A percentile compares a stretch with the other conserved stretches of the same genome.
Evolutionary conservation across 371 early-diverging fungal genomes (phyloP).

Genomic region (Mitosporidium daphniae): DNA sequence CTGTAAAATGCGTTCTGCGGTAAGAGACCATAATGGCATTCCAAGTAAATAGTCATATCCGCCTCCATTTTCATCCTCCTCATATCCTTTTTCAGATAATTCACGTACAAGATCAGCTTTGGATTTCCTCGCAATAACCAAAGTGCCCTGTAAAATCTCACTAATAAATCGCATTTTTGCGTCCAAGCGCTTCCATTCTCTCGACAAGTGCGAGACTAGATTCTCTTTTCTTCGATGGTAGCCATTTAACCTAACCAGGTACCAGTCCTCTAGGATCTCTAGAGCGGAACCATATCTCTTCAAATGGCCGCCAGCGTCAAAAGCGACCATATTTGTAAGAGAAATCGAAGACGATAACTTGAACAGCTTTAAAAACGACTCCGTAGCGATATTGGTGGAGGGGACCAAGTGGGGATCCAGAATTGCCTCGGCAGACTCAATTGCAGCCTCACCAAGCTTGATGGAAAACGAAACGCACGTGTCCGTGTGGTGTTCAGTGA

Average conservation of each 20-base stretch:
- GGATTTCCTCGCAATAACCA: conserved; percentile 52
- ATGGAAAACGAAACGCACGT: conserved; percentile 40
- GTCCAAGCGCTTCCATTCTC: conserved; percentile 32
- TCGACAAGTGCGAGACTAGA: conserved; percentile 21
- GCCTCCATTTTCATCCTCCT: conserved; percentile 15
- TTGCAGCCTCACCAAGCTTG: conserved; percentile 20
- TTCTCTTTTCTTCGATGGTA: conserved; percentile 68
- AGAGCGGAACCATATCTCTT: conserved; percentile 35
- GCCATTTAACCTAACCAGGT: conserved; percentile 34
- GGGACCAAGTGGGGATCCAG: no score
- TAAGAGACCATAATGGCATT: conserved; percentile 69
- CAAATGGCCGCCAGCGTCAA: conserved; percentile 55
- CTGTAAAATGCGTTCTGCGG: conserved; percentile 48
- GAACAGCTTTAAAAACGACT: conserved; percentile 40
- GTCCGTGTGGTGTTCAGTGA: conserved; percentile 11
- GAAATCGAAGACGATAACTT: conserved; percentile 28
- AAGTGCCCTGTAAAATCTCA: conserved; percentile 42
- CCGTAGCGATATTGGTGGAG: conserved; percentile 4
- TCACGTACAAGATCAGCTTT: conserved; percentile 33
- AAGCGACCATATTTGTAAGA: conserved; percentile 79
- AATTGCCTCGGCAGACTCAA: conserved; percentile 23
- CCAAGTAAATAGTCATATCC: conserved; percentile 71
- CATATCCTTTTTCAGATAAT: conserved; percentile 25
- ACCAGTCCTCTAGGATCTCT: conserved; percentile 72
- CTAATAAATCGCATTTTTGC: conserved; percentile 71